phyloP scores from a whole-genome alignment of 306 rosid species.

The Acacia melanoxylon region DNA sequence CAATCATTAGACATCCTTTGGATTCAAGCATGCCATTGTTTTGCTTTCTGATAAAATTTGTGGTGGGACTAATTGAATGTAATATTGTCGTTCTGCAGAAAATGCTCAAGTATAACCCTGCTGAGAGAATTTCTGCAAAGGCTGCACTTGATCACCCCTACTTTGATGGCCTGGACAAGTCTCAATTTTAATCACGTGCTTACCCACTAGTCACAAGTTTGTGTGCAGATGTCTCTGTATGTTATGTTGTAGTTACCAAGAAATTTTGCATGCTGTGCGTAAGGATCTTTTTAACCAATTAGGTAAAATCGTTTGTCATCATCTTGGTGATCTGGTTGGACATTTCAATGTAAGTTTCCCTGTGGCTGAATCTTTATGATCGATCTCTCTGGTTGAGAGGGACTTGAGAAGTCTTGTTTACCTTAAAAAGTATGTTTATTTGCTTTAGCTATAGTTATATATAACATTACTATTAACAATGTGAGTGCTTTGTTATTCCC shows the following conservation, averaged over 20 bases:
- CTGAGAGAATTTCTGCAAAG: constrained; percentile 94
- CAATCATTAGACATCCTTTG: background rate
- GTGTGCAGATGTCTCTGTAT: constrained; percentile 19
- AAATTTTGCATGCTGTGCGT: constrained; percentile 19
- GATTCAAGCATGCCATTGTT: constrained; percentile 11
- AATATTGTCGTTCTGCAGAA: constrained; percentile 53
- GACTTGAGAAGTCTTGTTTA: constrained; percentile 13
- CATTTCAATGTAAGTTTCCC: background rate
- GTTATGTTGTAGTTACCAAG: background rate
- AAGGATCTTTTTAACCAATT: background rate
- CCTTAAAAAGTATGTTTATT: constrained; percentile 14
- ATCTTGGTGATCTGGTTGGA: constrained; percentile 59
- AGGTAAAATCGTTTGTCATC: constrained; percentile 51
- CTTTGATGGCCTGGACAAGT: constrained; percentile 89
- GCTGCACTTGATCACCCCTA: constrained; percentile 95
- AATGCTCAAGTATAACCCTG: constrained; percentile 85
- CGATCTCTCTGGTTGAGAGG: constrained; percentile 8
- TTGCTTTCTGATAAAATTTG: background rate
- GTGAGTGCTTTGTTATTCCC: background rate
- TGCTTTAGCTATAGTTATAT: constrained; percentile 16
- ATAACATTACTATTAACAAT: background rate
- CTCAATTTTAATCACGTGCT: constrained; percentile 56
- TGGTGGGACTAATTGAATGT: constrained; percentile 20
- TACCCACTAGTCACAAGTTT: background rate
- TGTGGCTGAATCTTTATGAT: background rate